phyloP scores from a whole-genome alignment of 345 rosid genomes.

The Pugionium cornutum region DNA sequence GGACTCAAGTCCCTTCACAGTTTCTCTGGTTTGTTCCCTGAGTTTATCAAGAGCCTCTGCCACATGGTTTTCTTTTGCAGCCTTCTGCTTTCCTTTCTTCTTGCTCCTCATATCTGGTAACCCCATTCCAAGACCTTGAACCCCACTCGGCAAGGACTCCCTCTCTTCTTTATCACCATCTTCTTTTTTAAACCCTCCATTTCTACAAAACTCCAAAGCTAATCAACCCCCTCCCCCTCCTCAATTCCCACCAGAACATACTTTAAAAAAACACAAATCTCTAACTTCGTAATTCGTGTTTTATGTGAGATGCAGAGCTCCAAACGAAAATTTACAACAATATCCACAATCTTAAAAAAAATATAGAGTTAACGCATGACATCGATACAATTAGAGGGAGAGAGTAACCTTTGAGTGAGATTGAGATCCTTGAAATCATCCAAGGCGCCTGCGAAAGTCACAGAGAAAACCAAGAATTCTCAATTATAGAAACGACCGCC shows the following conservation, averaged over 20 bases:
- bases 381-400: not conserved
- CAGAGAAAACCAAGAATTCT: constrained; percentile 24
- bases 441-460: constrained; percentile 78
- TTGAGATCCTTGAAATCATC: constrained; percentile 95
- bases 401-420: constrained; percentile 56
- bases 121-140: constrained; percentile 90
- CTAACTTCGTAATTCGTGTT: not conserved
- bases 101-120: constrained; percentile 85
- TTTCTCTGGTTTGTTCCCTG: constrained; percentile 80
- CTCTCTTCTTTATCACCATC: constrained; percentile 47
- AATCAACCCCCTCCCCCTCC: constrained; percentile 34
- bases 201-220: constrained; percentile 39
- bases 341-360: not conserved
- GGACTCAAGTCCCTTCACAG: constrained; percentile 81
- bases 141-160: constrained; percentile 52
- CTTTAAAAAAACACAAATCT: constrained; percentile 1
- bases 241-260: not conserved
- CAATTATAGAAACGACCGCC: constrained; percentile 8
- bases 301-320: not conserved
- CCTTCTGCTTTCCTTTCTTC: constrained; percentile 78
- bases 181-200: constrained; percentile 44
- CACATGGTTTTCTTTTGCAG: constrained; percentile 67
- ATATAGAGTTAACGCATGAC: not conserved
- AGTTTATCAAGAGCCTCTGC: constrained; percentile 81
- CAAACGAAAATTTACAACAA: not conserved